Conservation (phyloP, 352 stramenopile species). For the Globisporangium sylvaticum region DNA sequence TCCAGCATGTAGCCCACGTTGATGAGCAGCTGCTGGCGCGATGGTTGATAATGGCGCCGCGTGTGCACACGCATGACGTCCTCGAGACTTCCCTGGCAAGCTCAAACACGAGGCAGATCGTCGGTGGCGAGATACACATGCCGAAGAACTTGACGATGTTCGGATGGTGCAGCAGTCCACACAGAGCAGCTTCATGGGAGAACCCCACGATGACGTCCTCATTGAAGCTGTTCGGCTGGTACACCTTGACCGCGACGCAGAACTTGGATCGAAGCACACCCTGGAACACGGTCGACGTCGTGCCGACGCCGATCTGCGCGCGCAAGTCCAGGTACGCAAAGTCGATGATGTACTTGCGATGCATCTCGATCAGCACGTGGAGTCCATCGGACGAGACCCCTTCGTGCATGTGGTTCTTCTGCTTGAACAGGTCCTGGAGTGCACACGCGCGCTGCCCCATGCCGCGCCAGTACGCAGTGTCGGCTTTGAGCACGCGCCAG, state of each 20-base stretch:
- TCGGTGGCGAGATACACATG: background rate
- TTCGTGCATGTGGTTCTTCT: slow-evolving; percentile 26
- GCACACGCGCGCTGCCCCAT: slow-evolving; percentile 14
- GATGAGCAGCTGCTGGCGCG: background rate
- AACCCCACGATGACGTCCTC: background rate
- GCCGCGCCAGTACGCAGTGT: background rate
- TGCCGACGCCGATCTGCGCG: background rate
- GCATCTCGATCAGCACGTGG: slow-evolving; percentile 31
- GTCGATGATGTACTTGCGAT: slow-evolving; percentile 37
- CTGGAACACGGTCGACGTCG: background rate
- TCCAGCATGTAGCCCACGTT: background rate
- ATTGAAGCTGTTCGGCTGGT: background rate
- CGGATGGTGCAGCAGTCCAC: slow-evolving; percentile 43
- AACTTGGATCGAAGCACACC: background rate
- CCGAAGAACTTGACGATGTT: slow-evolving; percentile 46
- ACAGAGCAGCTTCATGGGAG: slow-evolving; percentile 36
- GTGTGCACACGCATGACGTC: background rate
- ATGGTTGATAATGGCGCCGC: background rate
- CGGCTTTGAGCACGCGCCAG: background rate
- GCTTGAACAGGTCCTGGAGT: slow-evolving; percentile 29
- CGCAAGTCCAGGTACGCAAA: slow-evolving; percentile 18
- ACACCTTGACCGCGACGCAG: background rate
- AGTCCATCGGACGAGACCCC: slow-evolving; percentile 34
- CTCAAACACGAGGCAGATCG: background rate
- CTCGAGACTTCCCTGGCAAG: background rate